Conservation (phyloP, 495 filamentous ascomycete species). For the Aspergillus saccharolyticus region DNA sequence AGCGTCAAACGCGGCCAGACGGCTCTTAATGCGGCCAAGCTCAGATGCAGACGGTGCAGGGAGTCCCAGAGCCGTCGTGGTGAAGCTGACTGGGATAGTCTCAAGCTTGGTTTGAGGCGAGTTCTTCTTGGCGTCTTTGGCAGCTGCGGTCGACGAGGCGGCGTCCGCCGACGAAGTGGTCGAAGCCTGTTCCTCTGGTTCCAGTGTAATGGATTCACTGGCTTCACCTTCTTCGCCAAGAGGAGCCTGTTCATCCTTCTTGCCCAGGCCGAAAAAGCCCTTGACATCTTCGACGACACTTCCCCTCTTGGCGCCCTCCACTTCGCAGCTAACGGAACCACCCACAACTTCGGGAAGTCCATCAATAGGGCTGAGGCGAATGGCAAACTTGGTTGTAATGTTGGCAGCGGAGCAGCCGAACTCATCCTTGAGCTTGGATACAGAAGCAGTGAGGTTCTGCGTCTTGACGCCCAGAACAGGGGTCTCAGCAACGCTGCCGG, state of each 20-base stretch:
- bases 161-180: conserved; percentile 40
- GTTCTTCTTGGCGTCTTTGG: conserved; percentile 44
- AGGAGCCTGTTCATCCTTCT: conserved; percentile 76
- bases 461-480: conserved; percentile 57
- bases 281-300: conserved; percentile 89
- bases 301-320: conserved; percentile 68
- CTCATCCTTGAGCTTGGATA: conserved; percentile 66
- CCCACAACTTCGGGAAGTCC: conserved; percentile 78
- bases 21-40: conserved; percentile 60
- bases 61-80: conserved; percentile 57
- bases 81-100: conserved; percentile 63
- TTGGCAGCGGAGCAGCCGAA: conserved; percentile 71
- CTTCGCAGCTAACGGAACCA: conserved; percentile 78
- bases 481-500: conserved; percentile 41
- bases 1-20: conserved; percentile 72
- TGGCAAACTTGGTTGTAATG: conserved; percentile 71
- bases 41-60: conserved; percentile 50
- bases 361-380: conserved; percentile 65
- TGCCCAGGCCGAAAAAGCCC: conserved; percentile 89
- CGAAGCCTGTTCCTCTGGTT: conserved; percentile 46
- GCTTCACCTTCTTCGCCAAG: conserved; percentile 56
- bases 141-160: conserved; percentile 41
- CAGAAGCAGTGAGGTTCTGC: conserved; percentile 77
- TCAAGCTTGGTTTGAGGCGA: conserved; percentile 60
- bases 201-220: conserved; percentile 44